These are phyloP conservation scores for Pythium rhizo-oryzae DNA, from an alignment of 352 stramenopile genomes.

Conservation along the genomic window DNA sequence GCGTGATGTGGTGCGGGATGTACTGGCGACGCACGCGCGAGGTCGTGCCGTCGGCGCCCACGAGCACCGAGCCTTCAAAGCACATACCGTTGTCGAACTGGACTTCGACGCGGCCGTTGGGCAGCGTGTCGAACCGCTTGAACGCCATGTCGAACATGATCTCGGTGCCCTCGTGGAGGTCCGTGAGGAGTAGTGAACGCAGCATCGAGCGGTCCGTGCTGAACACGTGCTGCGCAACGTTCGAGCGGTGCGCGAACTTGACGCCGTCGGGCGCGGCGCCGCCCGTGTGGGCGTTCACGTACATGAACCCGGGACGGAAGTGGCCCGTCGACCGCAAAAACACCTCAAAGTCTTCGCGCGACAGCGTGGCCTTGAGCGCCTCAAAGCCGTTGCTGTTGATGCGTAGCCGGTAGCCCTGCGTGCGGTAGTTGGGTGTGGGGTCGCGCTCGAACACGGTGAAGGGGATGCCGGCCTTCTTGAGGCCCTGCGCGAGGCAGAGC, in stretches of 20 bases:
- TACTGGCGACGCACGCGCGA: constrained; percentile 66
- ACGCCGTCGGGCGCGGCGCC: constrained; percentile 3
- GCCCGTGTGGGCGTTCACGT: constrained; percentile 47
- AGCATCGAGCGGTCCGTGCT: constrained; percentile 31
- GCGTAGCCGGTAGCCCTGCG: constrained; percentile 60
- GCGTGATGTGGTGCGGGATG: constrained; percentile 39
- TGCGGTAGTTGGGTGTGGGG: constrained; percentile 58
- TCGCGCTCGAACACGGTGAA: constrained; percentile 74
- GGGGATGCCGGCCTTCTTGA: constrained; percentile 59
- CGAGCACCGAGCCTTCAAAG: constrained; percentile 49
- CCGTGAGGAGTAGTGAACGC: constrained; percentile 38
- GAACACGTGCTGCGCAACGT: constrained; percentile 31
- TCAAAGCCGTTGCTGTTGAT: constrained; percentile 67
- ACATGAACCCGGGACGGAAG: constrained; percentile 54
- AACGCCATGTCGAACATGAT: constrained; percentile 64
- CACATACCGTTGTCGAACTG: constrained; percentile 54
- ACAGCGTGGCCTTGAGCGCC: constrained; percentile 52
- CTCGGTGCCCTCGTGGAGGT: constrained; percentile 50
- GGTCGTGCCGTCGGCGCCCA: constrained; percentile 62
- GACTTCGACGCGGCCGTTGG: constrained; percentile 56
- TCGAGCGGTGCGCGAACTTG: constrained; percentile 7
- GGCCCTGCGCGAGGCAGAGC: constrained; percentile 58
- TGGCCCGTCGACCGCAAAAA: constrained; percentile 55
- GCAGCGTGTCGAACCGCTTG: constrained; percentile 43
- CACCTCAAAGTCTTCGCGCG: constrained; percentile 53